These are phyloP conservation scores for Harrya chromipes DNA, from an alignment of 768 basidiomycete species.

Conservation along the genomic window DNA sequence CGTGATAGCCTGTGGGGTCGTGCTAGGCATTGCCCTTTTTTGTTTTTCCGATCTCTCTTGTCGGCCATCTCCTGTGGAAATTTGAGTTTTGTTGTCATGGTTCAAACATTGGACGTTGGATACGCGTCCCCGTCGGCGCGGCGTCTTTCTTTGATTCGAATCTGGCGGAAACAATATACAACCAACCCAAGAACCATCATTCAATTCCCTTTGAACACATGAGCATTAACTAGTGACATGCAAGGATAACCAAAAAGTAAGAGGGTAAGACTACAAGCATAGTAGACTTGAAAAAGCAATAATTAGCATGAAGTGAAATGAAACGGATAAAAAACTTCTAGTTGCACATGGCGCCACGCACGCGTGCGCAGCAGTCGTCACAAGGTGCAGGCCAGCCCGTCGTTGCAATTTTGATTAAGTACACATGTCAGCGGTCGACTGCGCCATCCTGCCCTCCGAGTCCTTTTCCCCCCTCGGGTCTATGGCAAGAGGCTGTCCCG, in stretches of 20 bases:
- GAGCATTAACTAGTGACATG: no score
- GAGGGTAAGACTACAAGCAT: no score
- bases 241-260: no score
- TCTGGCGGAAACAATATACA: no score
- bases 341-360: constrained; percentile 3
- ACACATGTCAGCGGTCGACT: constrained; percentile 10
- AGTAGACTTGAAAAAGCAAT: neutral
- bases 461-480: neutral
- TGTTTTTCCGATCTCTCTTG: neutral
- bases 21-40: neutral
- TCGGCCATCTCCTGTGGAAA: no score
- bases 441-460: neutral
- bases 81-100: no score
- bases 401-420: constrained; percentile 7
- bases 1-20: neutral
- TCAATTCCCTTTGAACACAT: no score
- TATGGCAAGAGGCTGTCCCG: neutral
- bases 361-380: neutral
- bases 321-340: constrained; percentile 10
- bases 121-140: no score
- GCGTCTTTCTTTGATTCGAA: no score
- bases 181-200: no score
- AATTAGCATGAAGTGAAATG: neutral
- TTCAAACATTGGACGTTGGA: no score
- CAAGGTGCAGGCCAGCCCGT: constrained; percentile 25